Evolutionary conservation across 148 eudicot species (phyloP).

Genomic region (Polygonum maritimum): DNA sequence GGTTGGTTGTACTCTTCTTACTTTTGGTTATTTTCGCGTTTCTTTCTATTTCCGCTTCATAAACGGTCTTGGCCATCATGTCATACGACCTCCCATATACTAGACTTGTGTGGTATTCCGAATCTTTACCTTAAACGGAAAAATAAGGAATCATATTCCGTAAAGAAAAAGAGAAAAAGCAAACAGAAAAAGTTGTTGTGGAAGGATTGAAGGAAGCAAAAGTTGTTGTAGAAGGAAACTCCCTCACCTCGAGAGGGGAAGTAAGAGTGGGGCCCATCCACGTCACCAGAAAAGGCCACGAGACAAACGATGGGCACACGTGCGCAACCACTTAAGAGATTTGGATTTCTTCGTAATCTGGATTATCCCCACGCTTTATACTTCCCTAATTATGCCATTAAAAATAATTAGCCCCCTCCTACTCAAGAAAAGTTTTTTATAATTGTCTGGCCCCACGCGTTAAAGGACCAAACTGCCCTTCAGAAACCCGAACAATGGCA

Average conservation of each 20-base stretch:
- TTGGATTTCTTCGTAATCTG: neutral
- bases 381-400: neutral
- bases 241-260: neutral
- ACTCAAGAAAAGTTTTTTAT: neutral
- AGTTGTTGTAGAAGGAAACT: neutral
- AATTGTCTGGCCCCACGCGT: neutral
- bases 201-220: neutral
- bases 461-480: neutral
- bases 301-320: constrained; percentile 6
- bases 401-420: neutral
- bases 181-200: too few relatives aligned
- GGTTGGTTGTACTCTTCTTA: too few relatives aligned
- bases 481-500: neutral
- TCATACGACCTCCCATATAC: too few relatives aligned
- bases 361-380: constrained; percentile 3
- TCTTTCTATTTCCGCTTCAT: too few relatives aligned
- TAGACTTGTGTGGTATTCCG: too few relatives aligned
- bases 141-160: too few relatives aligned
- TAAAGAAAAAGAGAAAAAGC: too few relatives aligned
- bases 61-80: too few relatives aligned
- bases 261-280: neutral
- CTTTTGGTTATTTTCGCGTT: too few relatives aligned
- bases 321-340: neutral
- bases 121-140: too few relatives aligned
- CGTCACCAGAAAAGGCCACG: constrained; percentile 5